These are phyloP conservation scores for Thermoascus crustaceus DNA, from an alignment of 2,329 filamentous ascomycete genomes.

Conservation along the genomic window DNA sequence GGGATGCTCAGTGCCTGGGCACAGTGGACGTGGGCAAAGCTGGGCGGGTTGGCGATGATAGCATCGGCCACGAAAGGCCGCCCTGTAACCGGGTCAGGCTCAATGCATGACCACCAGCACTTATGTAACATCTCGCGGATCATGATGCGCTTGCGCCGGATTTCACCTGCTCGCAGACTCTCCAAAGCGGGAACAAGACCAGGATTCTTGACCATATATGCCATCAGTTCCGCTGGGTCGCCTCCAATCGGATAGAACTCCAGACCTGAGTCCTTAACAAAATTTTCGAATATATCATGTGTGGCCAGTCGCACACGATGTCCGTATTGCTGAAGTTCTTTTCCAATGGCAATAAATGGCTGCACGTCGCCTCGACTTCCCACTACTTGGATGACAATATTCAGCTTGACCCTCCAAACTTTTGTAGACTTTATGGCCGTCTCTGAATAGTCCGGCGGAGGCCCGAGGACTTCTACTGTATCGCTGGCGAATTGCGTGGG, in stretches of 20 bases:
- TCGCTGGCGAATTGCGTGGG: too few relatives aligned
- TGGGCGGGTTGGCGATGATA: constrained; percentile 32
- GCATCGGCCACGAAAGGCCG: constrained; percentile 28
- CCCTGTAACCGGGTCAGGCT: constrained; percentile 48
- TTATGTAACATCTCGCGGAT: constrained; percentile 68
- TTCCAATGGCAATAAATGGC: constrained; percentile 51
- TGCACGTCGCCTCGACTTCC: constrained; percentile 33
- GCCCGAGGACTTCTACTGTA: too few relatives aligned
- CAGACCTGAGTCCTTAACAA: constrained; percentile 25
- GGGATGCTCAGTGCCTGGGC: constrained; percentile 28
- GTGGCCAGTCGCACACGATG: constrained; percentile 52
- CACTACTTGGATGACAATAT: constrained; percentile 50
- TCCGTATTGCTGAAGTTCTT: constrained; percentile 41
- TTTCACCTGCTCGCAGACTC: background rate
- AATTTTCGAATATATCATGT: constrained; percentile 16
- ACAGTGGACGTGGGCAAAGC: constrained; percentile 30
- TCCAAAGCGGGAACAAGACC: constrained; percentile 27
- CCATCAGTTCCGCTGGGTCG: constrained; percentile 45
- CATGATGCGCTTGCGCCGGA: constrained; percentile 1
- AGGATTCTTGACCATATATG: constrained; percentile 45
- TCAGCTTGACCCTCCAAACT: constrained; percentile 33
- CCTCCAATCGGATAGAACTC: constrained; percentile 53
- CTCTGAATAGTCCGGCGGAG: too few relatives aligned
- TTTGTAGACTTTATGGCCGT: too few relatives aligned
- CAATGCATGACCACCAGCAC: constrained; percentile 73